Percentiles rank a stretch among this genome's conserved stretches.
phyloP scores from a whole-genome alignment of 306 rosid genomes.

The Macrotyloma uniflorum region DNA sequence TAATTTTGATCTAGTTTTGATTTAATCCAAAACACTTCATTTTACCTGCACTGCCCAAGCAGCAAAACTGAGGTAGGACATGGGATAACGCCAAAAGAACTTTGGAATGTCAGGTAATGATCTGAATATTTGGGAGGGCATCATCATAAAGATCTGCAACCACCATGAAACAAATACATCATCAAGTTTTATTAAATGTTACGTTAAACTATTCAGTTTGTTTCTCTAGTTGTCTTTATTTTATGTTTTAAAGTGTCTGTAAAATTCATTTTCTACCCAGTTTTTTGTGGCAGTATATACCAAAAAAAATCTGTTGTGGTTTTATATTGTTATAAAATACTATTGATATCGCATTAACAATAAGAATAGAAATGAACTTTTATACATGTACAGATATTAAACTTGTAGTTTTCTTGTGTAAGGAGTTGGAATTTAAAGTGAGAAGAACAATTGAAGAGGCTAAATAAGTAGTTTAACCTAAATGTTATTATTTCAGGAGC shows the following conservation, averaged over 20 bases:
- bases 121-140: conserved; percentile 52
- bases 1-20: neutral
- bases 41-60: conserved; percentile 56
- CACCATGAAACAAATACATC: neutral
- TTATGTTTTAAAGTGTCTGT: no score
- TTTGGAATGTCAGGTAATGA: conserved; percentile 50
- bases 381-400: no score
- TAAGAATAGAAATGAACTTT: no score
- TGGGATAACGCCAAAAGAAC: conserved; percentile 62
- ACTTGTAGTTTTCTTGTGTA: no score
- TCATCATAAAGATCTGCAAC: conserved; percentile 56
- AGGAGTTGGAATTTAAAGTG: no score
- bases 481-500: neutral
- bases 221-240: no score
- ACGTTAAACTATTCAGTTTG: neutral
- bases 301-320: no score
- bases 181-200: neutral
- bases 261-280: no score
- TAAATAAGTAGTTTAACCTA: neutral
- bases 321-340: no score
- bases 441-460: neutral
- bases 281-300: no score
- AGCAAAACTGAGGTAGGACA: conserved; percentile 58
- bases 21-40: neutral
- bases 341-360: no score